Evolutionary conservation across 2,329 filamentous ascomycete genomes (phyloP).

Genomic region (Aspergillus tubingensis): DNA sequence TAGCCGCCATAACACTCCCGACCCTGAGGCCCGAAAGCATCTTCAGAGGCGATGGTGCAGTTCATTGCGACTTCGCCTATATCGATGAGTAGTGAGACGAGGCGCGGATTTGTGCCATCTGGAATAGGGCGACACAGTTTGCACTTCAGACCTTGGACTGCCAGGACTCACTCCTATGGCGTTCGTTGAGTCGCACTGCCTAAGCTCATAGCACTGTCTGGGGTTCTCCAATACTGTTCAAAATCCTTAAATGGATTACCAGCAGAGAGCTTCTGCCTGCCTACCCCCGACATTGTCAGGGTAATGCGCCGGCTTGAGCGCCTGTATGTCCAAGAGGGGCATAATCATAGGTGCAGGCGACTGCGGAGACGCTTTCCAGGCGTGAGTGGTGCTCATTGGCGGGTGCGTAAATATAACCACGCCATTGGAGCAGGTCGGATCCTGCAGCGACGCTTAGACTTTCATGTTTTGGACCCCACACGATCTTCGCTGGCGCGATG

Average conservation of each 20-base stretch:
- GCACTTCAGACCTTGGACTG: neutral
- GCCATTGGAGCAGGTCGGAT: neutral
- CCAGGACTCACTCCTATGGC: neutral
- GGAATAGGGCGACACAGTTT: neutral
- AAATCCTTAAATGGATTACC: neutral
- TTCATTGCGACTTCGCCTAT: neutral
- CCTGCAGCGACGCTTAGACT: neutral
- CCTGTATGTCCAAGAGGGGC: neutral
- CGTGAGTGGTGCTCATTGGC: neutral
- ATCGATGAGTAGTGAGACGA: neutral
- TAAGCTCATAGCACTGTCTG: neutral
- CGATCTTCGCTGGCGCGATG: neutral
- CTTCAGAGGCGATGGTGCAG: neutral
- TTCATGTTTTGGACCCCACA: neutral
- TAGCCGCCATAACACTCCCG: neutral
- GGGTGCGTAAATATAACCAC: neutral
- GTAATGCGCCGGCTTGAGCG: neutral
- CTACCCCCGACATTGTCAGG: neutral
- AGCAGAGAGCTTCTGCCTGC: neutral
- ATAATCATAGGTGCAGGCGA: neutral
- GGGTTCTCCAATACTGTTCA: neutral
- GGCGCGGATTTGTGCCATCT: neutral
- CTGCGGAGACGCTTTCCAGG: neutral
- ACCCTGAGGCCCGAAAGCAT: neutral
- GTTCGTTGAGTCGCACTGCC: neutral